Conservation (phyloP, 2,329 filamentous ascomycete species). For the Diaporthe destruens region DNA sequence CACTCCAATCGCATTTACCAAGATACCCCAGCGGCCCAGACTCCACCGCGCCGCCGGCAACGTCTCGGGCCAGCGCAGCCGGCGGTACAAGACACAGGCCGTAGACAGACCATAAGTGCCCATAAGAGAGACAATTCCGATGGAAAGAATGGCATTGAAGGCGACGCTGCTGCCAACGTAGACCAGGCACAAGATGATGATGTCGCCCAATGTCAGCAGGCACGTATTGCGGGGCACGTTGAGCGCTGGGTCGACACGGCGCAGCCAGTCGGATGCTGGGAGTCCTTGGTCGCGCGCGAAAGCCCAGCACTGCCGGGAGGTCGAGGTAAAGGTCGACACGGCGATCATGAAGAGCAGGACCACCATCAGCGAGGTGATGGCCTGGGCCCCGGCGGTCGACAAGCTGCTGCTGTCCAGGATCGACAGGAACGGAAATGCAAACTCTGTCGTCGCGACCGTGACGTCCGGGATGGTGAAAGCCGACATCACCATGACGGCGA, state of each 20-base stretch:
- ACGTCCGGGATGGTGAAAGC: conserved; percentile 9
- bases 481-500: conserved; percentile 39
- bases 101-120: conserved; percentile 65
- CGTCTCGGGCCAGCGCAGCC: conserved; percentile 49
- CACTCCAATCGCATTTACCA: conserved; percentile 58
- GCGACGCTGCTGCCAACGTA: conserved; percentile 18
- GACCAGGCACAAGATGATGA: conserved; percentile 5
- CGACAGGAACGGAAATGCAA: conserved; percentile 72
- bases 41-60: conserved; percentile 56
- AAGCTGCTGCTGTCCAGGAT: conserved; percentile 61
- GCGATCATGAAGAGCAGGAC: conserved; percentile 63
- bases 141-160: conserved; percentile 50
- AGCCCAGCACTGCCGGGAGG: conserved; percentile 69
- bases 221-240: conserved; percentile 21
- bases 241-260: conserved; percentile 43
- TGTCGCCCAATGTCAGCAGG: background rate
- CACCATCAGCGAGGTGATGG: conserved; percentile 62
- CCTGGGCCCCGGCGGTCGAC: conserved; percentile 51
- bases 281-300: conserved; percentile 62
- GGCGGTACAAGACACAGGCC: conserved; percentile 56
- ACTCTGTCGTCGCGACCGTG: conserved; percentile 58
- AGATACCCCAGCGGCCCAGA: conserved; percentile 57
- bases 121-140: conserved; percentile 63
- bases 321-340: conserved; percentile 68
- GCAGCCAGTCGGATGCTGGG: conserved; percentile 55